A percentile compares a stretch with the other conserved stretches of the same genome.
These are phyloP conservation scores for Paraconiothyrium sp. DNA, from an alignment of 2,329 filamentous ascomycete genomes.

Conservation along the genomic window DNA sequence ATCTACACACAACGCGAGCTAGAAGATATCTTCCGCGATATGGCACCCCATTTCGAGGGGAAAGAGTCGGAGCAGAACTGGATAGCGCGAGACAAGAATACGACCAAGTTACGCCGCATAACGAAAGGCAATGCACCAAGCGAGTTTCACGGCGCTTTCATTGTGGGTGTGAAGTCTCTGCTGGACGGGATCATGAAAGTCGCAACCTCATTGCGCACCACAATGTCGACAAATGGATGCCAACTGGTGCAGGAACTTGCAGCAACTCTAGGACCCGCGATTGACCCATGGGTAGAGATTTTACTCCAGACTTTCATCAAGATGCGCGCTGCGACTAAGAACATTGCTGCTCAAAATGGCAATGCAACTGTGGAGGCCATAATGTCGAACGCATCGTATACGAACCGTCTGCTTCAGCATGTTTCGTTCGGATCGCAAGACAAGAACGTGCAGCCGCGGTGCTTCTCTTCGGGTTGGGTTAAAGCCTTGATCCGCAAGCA, in stretches of 20 bases:
- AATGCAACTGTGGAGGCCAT: constrained; percentile 83
- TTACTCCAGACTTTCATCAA: constrained; percentile 90
- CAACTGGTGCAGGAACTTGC: constrained; percentile 86
- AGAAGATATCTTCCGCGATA: constrained; percentile 85
- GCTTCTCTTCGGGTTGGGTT: constrained; percentile 83
- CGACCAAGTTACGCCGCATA: constrained; percentile 78
- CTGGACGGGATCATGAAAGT: constrained; percentile 91
- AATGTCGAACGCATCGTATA: constrained; percentile 82
- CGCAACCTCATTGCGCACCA: constrained; percentile 84
- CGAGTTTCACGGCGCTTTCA: constrained; percentile 77
- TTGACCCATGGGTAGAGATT: constrained; percentile 90
- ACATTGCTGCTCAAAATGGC: constrained; percentile 86
- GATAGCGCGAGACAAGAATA: constrained; percentile 83
- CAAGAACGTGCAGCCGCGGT: constrained; percentile 89
- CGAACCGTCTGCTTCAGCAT: constrained; percentile 82
- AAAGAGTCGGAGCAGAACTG: constrained; percentile 92
- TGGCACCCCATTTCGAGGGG: constrained; percentile 84
- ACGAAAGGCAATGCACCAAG: constrained; percentile 83
- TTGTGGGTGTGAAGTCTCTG: constrained; percentile 75
- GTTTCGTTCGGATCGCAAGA: constrained; percentile 84
- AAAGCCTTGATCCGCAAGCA: constrained; percentile 84
- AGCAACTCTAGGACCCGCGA: constrained; percentile 74
- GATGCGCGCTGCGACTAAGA: constrained; percentile 88
- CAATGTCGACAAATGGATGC: constrained; percentile 87
- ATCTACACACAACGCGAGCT: constrained; percentile 86